Evolutionary conservation across 2,329 filamentous ascomycete species (phyloP).

Genomic region (Pezicula radicicola): DNA sequence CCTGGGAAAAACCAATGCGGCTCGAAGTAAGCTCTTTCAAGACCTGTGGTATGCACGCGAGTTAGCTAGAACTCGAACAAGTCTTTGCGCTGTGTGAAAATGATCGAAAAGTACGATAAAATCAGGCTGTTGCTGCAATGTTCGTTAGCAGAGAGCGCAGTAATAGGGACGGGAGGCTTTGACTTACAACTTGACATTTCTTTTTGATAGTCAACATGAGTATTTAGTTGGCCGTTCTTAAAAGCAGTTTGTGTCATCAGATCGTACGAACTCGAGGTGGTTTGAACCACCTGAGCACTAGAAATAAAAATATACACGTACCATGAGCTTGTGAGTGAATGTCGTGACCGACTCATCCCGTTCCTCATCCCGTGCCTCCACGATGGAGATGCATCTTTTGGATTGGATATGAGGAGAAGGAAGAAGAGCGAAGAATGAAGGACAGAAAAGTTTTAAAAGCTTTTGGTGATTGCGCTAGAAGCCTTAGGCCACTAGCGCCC

Average conservation of each 20-base stretch:
- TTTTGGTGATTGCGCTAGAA: neutral
- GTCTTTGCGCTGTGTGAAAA: no score
- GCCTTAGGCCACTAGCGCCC: neutral
- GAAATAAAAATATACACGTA: slow-evolving; percentile 14
- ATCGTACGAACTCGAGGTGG: slow-evolving; percentile 19
- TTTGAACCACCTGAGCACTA: slow-evolving; percentile 4
- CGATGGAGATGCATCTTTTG: neutral
- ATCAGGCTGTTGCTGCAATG: no score
- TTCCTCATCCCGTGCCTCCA: neutral
- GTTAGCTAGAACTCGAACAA: no score
- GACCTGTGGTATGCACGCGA: no score
- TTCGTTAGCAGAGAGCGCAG: neutral
- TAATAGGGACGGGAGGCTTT: slow-evolving; percentile 49
- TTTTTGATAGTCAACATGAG: slow-evolving; percentile 48
- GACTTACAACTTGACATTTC: slow-evolving; percentile 55
- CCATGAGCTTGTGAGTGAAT: slow-evolving; percentile 1
- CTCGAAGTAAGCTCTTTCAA: no score
- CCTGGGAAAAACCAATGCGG: no score
- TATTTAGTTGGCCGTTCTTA: slow-evolving; percentile 68
- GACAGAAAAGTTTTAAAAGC: slow-evolving; percentile 3
- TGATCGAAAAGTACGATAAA: no score
- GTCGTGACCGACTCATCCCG: neutral
- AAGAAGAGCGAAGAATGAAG: neutral
- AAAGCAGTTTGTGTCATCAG: slow-evolving; percentile 53
- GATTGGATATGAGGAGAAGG: neutral